These are phyloP conservation scores for Rhododendron vialii DNA, from an alignment of 148 eudicot species.

Conservation along the genomic window DNA sequence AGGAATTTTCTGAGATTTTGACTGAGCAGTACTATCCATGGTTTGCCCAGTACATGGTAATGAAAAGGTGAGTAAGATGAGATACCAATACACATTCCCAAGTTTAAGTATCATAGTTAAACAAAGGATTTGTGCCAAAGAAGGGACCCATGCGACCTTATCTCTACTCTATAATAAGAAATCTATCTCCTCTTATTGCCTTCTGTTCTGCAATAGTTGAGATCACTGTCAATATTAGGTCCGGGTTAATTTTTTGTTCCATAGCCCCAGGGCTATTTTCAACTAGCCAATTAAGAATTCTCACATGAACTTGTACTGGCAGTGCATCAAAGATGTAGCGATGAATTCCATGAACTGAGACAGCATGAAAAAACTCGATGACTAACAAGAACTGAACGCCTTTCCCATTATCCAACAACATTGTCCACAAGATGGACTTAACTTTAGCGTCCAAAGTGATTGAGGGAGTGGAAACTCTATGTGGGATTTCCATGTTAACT, in stretches of 20 bases:
- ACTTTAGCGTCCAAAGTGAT: background rate
- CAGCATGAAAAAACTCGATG: background rate
- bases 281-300: background rate
- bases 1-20: slow-evolving; percentile 73
- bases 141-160: background rate
- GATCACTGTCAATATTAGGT: background rate
- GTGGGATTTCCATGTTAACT: background rate
- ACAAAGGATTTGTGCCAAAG: background rate
- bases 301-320: background rate
- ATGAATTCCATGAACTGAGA: background rate
- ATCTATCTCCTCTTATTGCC: background rate
- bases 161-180: background rate
- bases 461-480: background rate
- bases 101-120: background rate
- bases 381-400: background rate
- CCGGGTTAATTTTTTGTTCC: background rate
- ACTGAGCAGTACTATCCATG: slow-evolving; percentile 78
- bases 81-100: background rate
- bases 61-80: slow-evolving; percentile 63
- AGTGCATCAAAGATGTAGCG: background rate
- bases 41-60: slow-evolving; percentile 98
- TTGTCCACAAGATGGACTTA: background rate
- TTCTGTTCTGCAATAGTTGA: background rate
- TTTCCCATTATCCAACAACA: background rate
- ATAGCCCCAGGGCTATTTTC: background rate